phyloP scores from a whole-genome alignment of 208 protist genomes.

The Sergeia podlipaevii region DNA sequence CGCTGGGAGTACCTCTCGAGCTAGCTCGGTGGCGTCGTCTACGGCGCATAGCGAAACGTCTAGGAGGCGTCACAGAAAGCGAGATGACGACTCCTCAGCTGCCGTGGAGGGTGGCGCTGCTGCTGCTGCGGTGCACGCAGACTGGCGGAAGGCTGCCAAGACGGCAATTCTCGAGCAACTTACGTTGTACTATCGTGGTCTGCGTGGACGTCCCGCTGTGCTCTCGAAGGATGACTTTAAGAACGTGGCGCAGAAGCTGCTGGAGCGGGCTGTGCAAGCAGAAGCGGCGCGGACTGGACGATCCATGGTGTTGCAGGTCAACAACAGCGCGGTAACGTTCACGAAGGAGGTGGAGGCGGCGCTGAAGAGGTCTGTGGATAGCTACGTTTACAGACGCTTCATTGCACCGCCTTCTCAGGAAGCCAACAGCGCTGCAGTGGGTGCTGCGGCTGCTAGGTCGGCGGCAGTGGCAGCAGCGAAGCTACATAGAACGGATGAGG shows the following conservation, averaged over 20 bases:
- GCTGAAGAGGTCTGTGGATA: conserved; percentile 73
- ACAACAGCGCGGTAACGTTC: conserved; percentile 33
- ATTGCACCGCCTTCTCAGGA: not conserved
- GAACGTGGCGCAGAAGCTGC: conserved; percentile 44
- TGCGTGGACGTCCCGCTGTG: conserved; percentile 45
- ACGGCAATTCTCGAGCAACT: conserved; percentile 75
- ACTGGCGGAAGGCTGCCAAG: conserved; percentile 75
- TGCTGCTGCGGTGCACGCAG: conserved; percentile 1
- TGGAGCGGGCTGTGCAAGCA: conserved; percentile 62
- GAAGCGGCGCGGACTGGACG: conserved; percentile 49
- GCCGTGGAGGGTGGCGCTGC: not conserved
- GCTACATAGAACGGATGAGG: too few relatives aligned
- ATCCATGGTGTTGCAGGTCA: conserved; percentile 60
- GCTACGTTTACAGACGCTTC: conserved; percentile 69
- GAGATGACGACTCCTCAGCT: not conserved
- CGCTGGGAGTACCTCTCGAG: conserved; percentile 22
- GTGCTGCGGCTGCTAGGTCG: not conserved
- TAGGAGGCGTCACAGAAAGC: not conserved
- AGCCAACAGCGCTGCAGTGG: not conserved
- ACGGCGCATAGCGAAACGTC: too few relatives aligned
- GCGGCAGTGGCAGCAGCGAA: too few relatives aligned
- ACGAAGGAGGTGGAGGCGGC: conserved; percentile 45
- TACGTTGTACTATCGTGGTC: conserved; percentile 59
- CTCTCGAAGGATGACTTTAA: conserved; percentile 51
- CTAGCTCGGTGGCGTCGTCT: conserved; percentile 9